phyloP scores from a whole-genome alignment of 1,284 basidiomycete genomes.

The Puccinia horiana region DNA sequence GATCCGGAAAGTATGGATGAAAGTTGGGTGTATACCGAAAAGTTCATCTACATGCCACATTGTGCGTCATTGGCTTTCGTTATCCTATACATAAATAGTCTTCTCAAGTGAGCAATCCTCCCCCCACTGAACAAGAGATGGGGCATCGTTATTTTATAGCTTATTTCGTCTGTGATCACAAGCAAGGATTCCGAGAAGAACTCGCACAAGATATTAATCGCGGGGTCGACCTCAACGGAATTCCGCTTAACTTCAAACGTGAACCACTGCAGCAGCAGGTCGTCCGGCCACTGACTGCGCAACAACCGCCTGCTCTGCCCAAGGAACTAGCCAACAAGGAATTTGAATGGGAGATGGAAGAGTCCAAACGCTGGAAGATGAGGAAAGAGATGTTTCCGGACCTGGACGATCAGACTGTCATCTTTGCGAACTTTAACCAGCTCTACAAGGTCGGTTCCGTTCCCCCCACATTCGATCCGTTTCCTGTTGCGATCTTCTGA shows the following conservation, averaged over 20 bases:
- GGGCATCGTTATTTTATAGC: constrained; percentile 52
- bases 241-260: constrained; percentile 31
- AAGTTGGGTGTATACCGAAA: constrained; percentile 64
- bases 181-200: constrained; percentile 62
- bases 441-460: constrained; percentile 58
- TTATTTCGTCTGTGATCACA: constrained; percentile 70
- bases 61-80: constrained; percentile 17
- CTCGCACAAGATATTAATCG: constrained; percentile 8
- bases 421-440: constrained; percentile 70
- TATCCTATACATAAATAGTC: constrained; percentile 61
- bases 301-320: constrained; percentile 50
- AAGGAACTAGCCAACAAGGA: constrained; percentile 51
- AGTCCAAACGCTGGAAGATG: constrained; percentile 62
- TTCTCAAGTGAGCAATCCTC: constrained; percentile 59
- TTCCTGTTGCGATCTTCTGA: background rate
- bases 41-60: constrained; percentile 60
- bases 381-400: constrained; percentile 63
- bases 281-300: constrained; percentile 41
- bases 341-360: constrained; percentile 63
- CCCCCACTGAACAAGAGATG: constrained; percentile 15
- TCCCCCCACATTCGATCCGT: background rate
- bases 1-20: constrained; percentile 64
- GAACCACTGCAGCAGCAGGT: constrained; percentile 23
- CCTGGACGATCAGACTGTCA: constrained; percentile 63
- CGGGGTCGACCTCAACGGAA: constrained; percentile 40